Evolutionary conservation across 257 asterid species (phyloP).

Genomic region (Solanum neorickii): DNA sequence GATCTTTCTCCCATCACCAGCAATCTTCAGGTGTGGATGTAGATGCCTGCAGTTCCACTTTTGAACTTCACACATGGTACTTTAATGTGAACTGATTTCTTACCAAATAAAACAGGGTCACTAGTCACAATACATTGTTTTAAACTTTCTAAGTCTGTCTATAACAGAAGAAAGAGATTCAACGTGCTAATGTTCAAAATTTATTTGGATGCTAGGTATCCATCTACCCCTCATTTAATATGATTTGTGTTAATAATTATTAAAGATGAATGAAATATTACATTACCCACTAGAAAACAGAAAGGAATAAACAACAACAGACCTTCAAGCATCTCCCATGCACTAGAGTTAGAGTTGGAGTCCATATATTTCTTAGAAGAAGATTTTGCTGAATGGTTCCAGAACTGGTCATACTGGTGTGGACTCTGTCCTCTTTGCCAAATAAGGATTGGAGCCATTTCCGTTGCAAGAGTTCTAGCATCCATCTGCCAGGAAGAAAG

Average conservation of each 20-base stretch:
- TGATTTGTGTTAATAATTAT: neutral
- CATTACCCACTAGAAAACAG: neutral
- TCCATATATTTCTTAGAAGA: slow-evolving; percentile 25
- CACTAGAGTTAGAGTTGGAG: slow-evolving; percentile 23
- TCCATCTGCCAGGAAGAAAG: slow-evolving; percentile 53
- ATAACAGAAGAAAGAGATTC: neutral
- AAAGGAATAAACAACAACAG: neutral
- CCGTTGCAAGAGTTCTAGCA: slow-evolving; percentile 80
- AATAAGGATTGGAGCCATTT: slow-evolving; percentile 78
- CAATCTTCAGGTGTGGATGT: neutral
- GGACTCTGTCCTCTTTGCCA: slow-evolving; percentile 75
- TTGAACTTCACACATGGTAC: neutral
- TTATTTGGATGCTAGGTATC: neutral
- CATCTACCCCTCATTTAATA: neutral
- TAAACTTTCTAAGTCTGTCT: neutral
- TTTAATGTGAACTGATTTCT: neutral
- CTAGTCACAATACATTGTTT: neutral
- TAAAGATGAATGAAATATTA: neutral
- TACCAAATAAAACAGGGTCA: neutral
- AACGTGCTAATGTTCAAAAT: neutral
- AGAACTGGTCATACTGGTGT: slow-evolving; percentile 46
- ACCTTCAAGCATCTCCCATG: slow-evolving; percentile 67
- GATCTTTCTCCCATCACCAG: neutral
- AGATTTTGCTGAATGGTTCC: slow-evolving; percentile 38
- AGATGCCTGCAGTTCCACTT: neutral